Evolutionary conservation across 2,329 filamentous ascomycete species (phyloP).

Genomic region (Trichoderma semiorbis): DNA sequence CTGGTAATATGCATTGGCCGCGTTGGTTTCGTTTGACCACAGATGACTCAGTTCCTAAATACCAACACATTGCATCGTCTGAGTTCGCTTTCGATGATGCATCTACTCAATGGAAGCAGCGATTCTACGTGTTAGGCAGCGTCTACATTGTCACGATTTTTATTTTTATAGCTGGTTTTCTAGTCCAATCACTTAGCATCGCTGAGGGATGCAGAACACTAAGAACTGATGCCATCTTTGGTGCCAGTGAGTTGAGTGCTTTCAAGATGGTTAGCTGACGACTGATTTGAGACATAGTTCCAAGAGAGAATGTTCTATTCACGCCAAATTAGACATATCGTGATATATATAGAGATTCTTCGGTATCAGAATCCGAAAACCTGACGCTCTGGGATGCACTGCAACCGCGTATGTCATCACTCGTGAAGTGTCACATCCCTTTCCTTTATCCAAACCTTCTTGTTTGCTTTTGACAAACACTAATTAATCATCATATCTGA

Average conservation of each 20-base stretch:
- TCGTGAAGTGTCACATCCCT: neutral
- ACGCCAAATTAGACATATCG: neutral
- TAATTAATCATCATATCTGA: rapidly evolving
- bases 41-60: neutral
- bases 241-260: neutral
- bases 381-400: neutral
- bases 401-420: neutral
- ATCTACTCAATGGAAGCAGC: neutral
- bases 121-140: neutral
- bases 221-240: neutral
- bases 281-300: neutral
- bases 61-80: neutral
- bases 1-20: neutral
- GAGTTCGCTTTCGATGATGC: neutral
- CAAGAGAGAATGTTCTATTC: neutral
- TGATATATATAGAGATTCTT: neutral
- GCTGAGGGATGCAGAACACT: neutral
- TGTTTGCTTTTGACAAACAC: neutral
- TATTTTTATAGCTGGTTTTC: neutral
- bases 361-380: neutral
- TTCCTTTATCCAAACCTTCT: neutral
- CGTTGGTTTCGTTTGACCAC: neutral
- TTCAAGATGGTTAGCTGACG: neutral
- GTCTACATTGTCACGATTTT: neutral
- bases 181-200: neutral